A percentile compares a stretch with the other conserved stretches of the same genome.
Evolutionary conservation across 2,329 filamentous ascomycete genomes (phyloP).

Genomic region (Colletotrichum musicola): DNA sequence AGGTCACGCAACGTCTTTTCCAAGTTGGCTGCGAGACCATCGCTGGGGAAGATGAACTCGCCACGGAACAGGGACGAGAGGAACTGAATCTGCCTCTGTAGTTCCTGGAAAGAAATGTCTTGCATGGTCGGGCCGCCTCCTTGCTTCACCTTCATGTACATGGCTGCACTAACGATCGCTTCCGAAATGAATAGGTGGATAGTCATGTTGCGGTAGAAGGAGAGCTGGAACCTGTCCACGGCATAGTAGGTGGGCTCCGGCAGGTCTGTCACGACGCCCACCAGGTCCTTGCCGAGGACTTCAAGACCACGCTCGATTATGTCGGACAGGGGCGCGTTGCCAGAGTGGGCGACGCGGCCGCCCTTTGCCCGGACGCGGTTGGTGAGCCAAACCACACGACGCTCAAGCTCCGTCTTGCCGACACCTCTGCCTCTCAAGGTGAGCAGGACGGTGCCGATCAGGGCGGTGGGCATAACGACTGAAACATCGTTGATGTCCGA

Average conservation of each 20-base stretch:
- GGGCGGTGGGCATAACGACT: constrained; percentile 96
- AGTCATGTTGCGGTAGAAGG: constrained; percentile 99
- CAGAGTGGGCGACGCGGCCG: constrained; percentile 93
- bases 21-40: constrained; percentile 84
- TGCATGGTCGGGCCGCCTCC: constrained; percentile 88
- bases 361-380: constrained; percentile 86
- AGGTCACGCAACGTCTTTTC: constrained; percentile 83
- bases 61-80: constrained; percentile 93
- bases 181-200: constrained; percentile 98
- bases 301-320: constrained; percentile 93
- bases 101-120: constrained; percentile 79
- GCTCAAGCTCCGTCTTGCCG: constrained; percentile 85
- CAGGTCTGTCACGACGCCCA: constrained; percentile 82
- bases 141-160: constrained; percentile 92
- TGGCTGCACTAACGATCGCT: constrained; percentile 86
- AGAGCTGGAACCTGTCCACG: constrained; percentile 95
- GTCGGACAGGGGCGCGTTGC: constrained; percentile 79
- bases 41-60: constrained; percentile 96
- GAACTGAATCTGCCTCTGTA: constrained; percentile 86
- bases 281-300: constrained; percentile 89
- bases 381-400: constrained; percentile 91
- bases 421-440: constrained; percentile 93
- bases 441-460: constrained; percentile 93
- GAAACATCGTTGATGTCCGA: constrained; percentile 96
- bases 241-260: constrained; percentile 95